These are phyloP conservation scores for Penicillium sp. DNA, from an alignment of 2,329 filamentous ascomycete species.

Conservation along the genomic window DNA sequence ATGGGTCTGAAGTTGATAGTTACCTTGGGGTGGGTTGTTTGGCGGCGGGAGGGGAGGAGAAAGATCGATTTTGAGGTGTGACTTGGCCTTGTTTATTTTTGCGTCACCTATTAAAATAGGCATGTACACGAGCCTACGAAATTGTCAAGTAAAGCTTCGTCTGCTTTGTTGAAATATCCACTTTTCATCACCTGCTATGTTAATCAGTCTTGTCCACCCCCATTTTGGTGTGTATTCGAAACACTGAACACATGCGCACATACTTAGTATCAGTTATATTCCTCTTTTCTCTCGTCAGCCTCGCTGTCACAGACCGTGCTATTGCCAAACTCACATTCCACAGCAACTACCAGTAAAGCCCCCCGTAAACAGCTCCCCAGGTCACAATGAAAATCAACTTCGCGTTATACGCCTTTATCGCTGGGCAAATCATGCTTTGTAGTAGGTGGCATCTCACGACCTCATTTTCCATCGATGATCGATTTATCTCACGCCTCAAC, in stretches of 20 bases:
- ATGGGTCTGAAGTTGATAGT: constrained; percentile 39
- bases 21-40: constrained; percentile 39
- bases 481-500: background rate
- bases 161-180: background rate
- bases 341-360: background rate
- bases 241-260: background rate
- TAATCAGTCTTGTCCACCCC: background rate
- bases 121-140: background rate
- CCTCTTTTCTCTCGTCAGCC: background rate
- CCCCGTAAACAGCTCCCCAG: background rate
- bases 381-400: background rate
- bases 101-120: background rate
- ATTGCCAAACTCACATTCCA: background rate
- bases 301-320: background rate
- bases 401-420: too few relatives aligned
- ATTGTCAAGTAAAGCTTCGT: background rate
- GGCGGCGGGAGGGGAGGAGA: constrained; percentile 25
- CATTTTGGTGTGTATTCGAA: background rate
- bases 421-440: too few relatives aligned
- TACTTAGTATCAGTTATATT: background rate
- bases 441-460: background rate
- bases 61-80: constrained; percentile 3
- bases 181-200: background rate
- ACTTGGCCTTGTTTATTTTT: background rate
- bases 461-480: background rate